These are phyloP conservation scores for Solanum phureja DNA, from an alignment of 257 asterid genomes.

Conservation along the genomic window DNA sequence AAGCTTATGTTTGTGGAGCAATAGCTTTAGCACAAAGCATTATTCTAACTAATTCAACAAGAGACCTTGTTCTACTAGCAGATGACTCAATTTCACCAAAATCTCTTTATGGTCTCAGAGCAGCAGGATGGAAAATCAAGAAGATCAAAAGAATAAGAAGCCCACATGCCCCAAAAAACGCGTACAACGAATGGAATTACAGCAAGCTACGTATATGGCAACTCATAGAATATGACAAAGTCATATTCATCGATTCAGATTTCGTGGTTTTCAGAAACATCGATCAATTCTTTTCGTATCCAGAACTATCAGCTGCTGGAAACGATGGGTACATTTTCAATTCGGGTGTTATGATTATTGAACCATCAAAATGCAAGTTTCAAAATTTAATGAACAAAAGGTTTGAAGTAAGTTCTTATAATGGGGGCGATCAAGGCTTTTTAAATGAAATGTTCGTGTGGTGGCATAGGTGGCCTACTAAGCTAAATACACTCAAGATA, in stretches of 20 bases:
- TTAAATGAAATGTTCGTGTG: conserved; percentile 61
- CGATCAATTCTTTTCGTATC: conserved; percentile 44
- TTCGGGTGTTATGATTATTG: conserved; percentile 65
- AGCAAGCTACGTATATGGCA: conserved; percentile 79
- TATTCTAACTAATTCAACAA: conserved; percentile 37
- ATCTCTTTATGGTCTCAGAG: conserved; percentile 28
- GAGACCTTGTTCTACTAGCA: conserved; percentile 56
- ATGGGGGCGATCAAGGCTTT: conserved; percentile 77
- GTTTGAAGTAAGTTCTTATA: conserved; percentile 36
- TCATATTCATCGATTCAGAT: conserved; percentile 72
- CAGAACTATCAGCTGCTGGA: conserved; percentile 38
- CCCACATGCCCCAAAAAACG: conserved; percentile 24
- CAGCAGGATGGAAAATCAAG: conserved; percentile 61
- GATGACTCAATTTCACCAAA: conserved; percentile 37
- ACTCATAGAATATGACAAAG: conserved; percentile 44
- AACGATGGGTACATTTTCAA: conserved; percentile 43
- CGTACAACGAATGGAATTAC: conserved; percentile 76
- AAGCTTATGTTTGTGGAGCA: conserved; percentile 75
- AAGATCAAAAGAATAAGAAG: conserved; percentile 39
- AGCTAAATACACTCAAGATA: conserved; percentile 34
- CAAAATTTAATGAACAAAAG: conserved; percentile 38
- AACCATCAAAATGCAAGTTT: conserved; percentile 58
- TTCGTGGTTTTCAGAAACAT: conserved; percentile 33
- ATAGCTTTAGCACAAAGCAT: conserved; percentile 69
- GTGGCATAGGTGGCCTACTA: conserved; percentile 70